Conservation (phyloP, 2,329 filamentous ascomycete genomes). For the Lecanicillium sp. region DNA sequence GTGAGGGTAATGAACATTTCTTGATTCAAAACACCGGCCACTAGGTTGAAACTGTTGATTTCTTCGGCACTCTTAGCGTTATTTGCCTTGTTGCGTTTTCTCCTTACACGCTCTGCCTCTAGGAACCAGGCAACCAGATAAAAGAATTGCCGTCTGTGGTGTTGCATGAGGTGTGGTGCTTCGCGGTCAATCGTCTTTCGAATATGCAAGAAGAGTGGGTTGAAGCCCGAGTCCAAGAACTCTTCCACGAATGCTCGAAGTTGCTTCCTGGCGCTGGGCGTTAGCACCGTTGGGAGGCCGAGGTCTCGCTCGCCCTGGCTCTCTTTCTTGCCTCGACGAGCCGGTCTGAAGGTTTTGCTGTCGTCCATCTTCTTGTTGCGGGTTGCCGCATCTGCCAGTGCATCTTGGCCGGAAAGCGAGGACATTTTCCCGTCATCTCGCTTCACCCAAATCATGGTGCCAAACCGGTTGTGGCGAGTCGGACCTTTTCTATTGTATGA, state of each 20-base stretch:
- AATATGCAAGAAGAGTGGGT: slow-evolving; percentile 77
- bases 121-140: slow-evolving; percentile 92
- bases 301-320: slow-evolving; percentile 66
- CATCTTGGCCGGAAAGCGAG: slow-evolving; percentile 82
- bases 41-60: slow-evolving; percentile 72
- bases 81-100: slow-evolving; percentile 48
- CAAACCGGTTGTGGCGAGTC: slow-evolving; percentile 86
- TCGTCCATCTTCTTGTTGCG: slow-evolving; percentile 85
- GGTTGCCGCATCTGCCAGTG: slow-evolving; percentile 62
- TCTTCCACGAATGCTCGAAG: slow-evolving; percentile 81
- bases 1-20: slow-evolving; percentile 90
- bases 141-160: slow-evolving; percentile 81
- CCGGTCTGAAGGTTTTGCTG: slow-evolving; percentile 83
- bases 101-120: slow-evolving; percentile 70
- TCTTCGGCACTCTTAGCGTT: slow-evolving; percentile 41
- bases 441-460: slow-evolving; percentile 96
- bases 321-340: slow-evolving; percentile 54
- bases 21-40: slow-evolving; percentile 86
- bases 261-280: slow-evolving; percentile 64
- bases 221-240: slow-evolving; percentile 92
- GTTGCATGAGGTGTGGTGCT: slow-evolving; percentile 68
- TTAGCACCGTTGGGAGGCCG: slow-evolving; percentile 63
- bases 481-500: slow-evolving; percentile 71
- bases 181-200: slow-evolving; percentile 88
- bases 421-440: slow-evolving; percentile 76